Conservation (phyloP, 805 yeast species). For the Alloascoidea africana region DNA sequence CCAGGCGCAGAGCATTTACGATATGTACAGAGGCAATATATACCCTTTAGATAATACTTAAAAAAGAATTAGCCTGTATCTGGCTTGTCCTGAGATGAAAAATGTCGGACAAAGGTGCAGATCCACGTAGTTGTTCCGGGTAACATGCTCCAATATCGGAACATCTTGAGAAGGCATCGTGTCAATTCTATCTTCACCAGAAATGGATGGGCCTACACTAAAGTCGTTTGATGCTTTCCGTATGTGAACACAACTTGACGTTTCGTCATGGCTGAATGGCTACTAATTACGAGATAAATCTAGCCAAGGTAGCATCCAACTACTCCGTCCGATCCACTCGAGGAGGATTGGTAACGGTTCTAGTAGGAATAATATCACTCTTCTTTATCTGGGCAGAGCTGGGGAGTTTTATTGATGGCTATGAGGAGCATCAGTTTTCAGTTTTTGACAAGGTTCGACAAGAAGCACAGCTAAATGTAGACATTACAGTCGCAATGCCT, state of each 20-base stretch:
- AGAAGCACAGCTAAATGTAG: slow-evolving; percentile 58
- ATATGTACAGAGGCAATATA: too few species aligned
- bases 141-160: too few species aligned
- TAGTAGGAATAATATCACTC: slow-evolving; percentile 45
- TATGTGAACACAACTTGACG: slow-evolving; percentile 17
- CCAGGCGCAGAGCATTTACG: too few species aligned
- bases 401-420: slow-evolving; percentile 77
- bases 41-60: too few species aligned
- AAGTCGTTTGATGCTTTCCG: slow-evolving; percentile 61
- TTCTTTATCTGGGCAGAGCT: slow-evolving; percentile 72
- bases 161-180: too few species aligned
- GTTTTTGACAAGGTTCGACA: slow-evolving; percentile 51
- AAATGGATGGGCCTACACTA: too few species aligned
- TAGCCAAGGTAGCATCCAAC: slow-evolving; percentile 53
- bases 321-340: slow-evolving; percentile 61
- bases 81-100: too few species aligned
- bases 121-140: too few species aligned
- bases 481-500: slow-evolving; percentile 70
- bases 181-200: too few species aligned
- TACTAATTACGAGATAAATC: slow-evolving; percentile 5
- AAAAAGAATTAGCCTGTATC: too few species aligned
- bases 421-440: slow-evolving; percentile 57
- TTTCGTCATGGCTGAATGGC: slow-evolving; percentile 3
- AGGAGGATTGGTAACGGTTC: slow-evolving; percentile 61
- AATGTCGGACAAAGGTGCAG: too few species aligned